These are phyloP conservation scores for Paraurostyla sp. DNA, from an alignment of 73 alveolate genomes.

Conservation along the genomic window DNA sequence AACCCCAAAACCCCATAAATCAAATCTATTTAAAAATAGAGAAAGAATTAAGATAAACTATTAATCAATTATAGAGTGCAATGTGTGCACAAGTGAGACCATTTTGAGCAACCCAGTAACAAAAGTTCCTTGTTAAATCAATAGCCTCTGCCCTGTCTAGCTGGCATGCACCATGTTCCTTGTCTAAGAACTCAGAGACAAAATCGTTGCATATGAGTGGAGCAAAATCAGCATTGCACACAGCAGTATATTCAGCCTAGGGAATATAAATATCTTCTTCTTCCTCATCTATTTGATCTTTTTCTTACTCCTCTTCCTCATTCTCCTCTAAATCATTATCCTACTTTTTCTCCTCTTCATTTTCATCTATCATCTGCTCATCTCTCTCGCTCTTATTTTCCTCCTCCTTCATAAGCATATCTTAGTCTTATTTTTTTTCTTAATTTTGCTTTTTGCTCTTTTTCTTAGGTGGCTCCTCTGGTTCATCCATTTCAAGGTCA, in stretches of 20 bases:
- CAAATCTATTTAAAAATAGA: no score
- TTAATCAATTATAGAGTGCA: no score
- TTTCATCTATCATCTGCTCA: not conserved
- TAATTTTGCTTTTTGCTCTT: not conserved
- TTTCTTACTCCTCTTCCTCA: not conserved
- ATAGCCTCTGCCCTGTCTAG: slow-evolving; percentile 73
- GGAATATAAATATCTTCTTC: slow-evolving; percentile 61
- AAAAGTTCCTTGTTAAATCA: slow-evolving; percentile 77
- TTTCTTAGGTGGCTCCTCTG: not conserved
- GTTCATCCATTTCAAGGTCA: not conserved
- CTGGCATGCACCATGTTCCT: slow-evolving; percentile 64
- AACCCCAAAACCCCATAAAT: no score
- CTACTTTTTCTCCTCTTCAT: slow-evolving; percentile 21
- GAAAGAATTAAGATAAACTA: no score
- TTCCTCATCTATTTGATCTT: slow-evolving; percentile 7
- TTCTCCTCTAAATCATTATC: not conserved
- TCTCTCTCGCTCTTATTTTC: not conserved
- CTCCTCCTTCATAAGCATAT: not conserved
- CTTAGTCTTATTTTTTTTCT: not conserved
- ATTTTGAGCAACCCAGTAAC: slow-evolving; percentile 67
- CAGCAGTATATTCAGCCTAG: slow-evolving; percentile 55
- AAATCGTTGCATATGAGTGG: slow-evolving; percentile 75
- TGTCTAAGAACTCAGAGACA: slow-evolving; percentile 60
- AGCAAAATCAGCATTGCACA: slow-evolving; percentile 67
- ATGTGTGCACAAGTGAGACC: slow-evolving; percentile 70